Evolutionary conservation across 768 basidiomycete species (phyloP).

Genomic region (Lyophyllum decastes): DNA sequence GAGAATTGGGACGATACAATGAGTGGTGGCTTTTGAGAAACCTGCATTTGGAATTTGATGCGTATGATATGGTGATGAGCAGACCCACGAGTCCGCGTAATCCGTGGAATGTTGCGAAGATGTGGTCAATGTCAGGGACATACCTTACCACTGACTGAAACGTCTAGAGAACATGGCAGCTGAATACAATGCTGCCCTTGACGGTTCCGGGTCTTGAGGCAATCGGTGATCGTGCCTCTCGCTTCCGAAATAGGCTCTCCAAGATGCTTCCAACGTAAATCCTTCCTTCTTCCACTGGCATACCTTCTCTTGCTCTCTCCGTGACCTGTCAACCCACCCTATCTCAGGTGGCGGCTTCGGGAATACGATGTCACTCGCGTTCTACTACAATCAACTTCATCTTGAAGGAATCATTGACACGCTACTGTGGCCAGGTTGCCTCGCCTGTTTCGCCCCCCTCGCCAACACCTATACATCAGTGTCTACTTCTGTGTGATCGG

Average conservation of each 20-base stretch:
- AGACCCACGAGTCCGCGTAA: neutral
- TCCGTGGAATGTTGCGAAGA: constrained; percentile 2
- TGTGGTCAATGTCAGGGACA: neutral
- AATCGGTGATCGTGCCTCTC: constrained; percentile 7
- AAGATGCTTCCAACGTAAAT: constrained; percentile 4
- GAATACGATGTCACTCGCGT: neutral
- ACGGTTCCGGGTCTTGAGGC: neutral
- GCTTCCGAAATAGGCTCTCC: neutral
- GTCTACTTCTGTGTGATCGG: too few species aligned
- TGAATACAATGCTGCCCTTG: neutral
- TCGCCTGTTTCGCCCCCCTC: too few species aligned
- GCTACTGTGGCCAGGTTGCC: too few species aligned
- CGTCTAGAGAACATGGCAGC: too few species aligned
- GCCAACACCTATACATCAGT: too few species aligned
- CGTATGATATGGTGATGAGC: neutral
- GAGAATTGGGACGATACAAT: neutral
- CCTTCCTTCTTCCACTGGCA: neutral
- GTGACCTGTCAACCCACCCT: neutral
- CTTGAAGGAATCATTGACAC: too few species aligned
- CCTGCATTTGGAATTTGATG: neutral
- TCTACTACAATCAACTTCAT: too few species aligned
- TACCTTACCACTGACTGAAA: neutral
- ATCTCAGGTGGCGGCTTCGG: neutral
- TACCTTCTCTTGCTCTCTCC: neutral
- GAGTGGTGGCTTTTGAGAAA: neutral